Evolutionary conservation across 2,329 filamentous ascomycete species (phyloP), one percentile per base, ranked within the genome.

Genomic region (Aspergillus spinulosporus): DNA sequence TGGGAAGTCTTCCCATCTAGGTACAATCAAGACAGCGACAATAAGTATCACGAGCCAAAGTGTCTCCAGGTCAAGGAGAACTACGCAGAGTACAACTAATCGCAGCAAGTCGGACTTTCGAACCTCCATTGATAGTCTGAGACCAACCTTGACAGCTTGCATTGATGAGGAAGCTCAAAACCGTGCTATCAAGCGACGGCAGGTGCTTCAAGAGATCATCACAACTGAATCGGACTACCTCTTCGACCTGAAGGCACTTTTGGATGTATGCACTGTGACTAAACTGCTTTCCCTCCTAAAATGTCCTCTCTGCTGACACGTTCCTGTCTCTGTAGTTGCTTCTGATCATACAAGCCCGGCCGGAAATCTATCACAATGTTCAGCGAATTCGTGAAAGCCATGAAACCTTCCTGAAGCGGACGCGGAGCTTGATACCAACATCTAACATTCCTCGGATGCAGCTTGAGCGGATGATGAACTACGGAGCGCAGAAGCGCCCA

Each of bases 151-250:
- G 14, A 78, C 74, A 9, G 74, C 76, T 12, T 69, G 77, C 9
- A 70, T 86, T 8, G 91, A 96, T 62, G 82, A 87, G 56, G 85
- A 81, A 31, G 86, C 88, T n/a, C 82, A 83, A 42, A 83, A 86
- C 62, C 84, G 92, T 52, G 84, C 90, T 1, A 74, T 89, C 15
- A 88, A 92, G 66, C 84, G 94, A 59, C 85, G 90, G 12, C 86
- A 87, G 59, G 86, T 96, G 39, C 75, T 97, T 36, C 89, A 94
- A 68, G 94, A 97, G 74, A 78, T 97, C 49, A 85, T 97, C 59
- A 83, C 77, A 55, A 96, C 92, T 0, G 94, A 97, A 72, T 89
- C 94, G 69, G 85, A 88, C 66, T 97, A 97, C 70, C 87, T 97
- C 64, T 85, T 87, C 12, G 93, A 96, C 66, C 74, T 97, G 56